A percentile compares a stretch with the other conserved stretches of the same genome.
Conservation (phyloP, 2,329 filamentous ascomycete species). For the Knoxdaviesia capensis region DNA sequence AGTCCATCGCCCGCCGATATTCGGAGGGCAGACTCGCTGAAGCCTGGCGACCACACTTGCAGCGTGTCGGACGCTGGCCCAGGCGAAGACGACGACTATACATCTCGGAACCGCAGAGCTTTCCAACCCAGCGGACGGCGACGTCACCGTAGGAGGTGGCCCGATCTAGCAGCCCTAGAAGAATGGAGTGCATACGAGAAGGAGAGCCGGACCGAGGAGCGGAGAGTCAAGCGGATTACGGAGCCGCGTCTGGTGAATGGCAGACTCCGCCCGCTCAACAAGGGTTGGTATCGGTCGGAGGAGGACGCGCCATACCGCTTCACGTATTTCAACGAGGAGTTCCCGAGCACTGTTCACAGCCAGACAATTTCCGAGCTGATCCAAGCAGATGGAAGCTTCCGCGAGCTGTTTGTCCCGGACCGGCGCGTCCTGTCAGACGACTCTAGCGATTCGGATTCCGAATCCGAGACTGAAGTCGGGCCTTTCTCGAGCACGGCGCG, state of each 20-base stretch:
- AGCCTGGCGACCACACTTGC: background rate
- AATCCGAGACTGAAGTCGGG: constrained; percentile 3
- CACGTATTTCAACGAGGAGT: constrained; percentile 97
- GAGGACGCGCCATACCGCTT: constrained; percentile 88
- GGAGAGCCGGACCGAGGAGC: constrained; percentile 63
- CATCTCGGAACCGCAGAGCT: constrained; percentile 9
- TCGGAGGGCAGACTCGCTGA: no score
- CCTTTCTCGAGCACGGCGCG: background rate
- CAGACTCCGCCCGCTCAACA: constrained; percentile 59
- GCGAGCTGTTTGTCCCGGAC: constrained; percentile 78
- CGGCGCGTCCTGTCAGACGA: constrained; percentile 57
- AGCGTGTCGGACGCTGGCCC: constrained; percentile 60
- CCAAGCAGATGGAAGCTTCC: constrained; percentile 67
- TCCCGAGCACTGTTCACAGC: constrained; percentile 88
- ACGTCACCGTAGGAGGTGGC: constrained; percentile 58
- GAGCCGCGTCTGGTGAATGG: constrained; percentile 88
- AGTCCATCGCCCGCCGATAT: no score
- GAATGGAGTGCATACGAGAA: constrained; percentile 87
- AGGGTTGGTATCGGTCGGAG: constrained; percentile 68
- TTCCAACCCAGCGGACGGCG: constrained; percentile 21
- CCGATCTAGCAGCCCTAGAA: constrained; percentile 64
- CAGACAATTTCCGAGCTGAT: constrained; percentile 86
- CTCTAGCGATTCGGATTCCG: constrained; percentile 41
- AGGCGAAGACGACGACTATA: constrained; percentile 9
- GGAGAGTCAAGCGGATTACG: constrained; percentile 75